Evolutionary conservation across 371 early-diverging fungal genomes (phyloP), one percentile per base, ranked within the genome.

Genomic region (Apophysomyces ossiformis): DNA sequence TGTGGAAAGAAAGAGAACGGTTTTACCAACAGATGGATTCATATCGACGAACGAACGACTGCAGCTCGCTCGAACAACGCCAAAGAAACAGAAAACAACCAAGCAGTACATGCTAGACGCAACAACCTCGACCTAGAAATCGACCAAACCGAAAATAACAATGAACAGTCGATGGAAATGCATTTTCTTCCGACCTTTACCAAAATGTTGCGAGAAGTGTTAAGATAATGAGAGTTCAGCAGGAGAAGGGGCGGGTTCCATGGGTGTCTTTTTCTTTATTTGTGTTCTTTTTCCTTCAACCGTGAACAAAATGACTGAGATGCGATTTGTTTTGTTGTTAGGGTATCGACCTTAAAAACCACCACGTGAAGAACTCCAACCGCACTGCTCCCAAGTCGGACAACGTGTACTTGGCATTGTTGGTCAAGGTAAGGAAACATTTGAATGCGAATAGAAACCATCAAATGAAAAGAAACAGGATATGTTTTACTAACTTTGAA

Each of bases 261-360:
- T 18, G 16, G 16, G n/a, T 18, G 16, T 7, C 7, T 47, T 13
- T 47, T 47, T 13, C n/a, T n/a, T n/a, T 47, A 2, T 54, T 64
- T 44, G 21, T 26, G 32, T 2, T 26, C 2, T 26, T 26, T 2
- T 26, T 26, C 32, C 32, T 26, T 26, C 32, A 26, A 26, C 2
- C 32, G 2, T 26, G 32, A 26, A 26, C 2, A 26, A 26, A 26
- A 26, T 26, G 32, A 26, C 32, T 26, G 32, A 26, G 3, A 26
- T 26, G 32, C 32, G 2, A 2, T 26, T 26, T 26, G 21, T 21
- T 39, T 57, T 13, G 32, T 37, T 58, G 46, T 68, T 50, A 93
- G 97, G 97, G 95, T 94, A 94, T 96, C 86, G 97, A 97, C 88
- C 86, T 95, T 74, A 89, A 89, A 83, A 92, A 93, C 83, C 93